These are phyloP conservation scores for Aspergillus melleus DNA, from an alignment of 2,329 filamentous ascomycete genomes.

Conservation along the genomic window DNA sequence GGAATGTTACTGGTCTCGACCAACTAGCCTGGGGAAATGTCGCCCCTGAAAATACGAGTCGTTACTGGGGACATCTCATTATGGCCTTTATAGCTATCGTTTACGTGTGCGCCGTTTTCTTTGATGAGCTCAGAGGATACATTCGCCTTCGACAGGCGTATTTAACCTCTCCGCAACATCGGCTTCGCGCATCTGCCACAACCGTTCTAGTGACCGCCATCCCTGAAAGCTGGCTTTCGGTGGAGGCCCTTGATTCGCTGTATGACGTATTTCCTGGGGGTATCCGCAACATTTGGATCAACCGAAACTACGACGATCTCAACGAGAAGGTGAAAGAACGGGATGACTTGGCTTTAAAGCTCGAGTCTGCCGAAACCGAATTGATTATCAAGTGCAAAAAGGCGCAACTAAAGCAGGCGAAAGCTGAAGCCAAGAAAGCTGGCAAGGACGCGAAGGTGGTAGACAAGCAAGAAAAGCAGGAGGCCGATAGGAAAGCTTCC, in stretches of 20 bases:
- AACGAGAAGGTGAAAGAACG: slow-evolving; percentile 80
- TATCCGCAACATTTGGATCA: slow-evolving; percentile 94
- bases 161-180: slow-evolving; percentile 90
- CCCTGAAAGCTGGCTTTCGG: slow-evolving; percentile 83
- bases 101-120: slow-evolving; percentile 87
- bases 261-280: slow-evolving; percentile 97
- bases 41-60: slow-evolving; percentile 59
- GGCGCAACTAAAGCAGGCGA: slow-evolving; percentile 69
- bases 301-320: slow-evolving; percentile 80
- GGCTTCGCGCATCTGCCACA: slow-evolving; percentile 87
- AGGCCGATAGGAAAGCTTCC: slow-evolving; percentile 50
- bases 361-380: slow-evolving; percentile 82
- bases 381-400: slow-evolving; percentile 79
- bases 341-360: slow-evolving; percentile 65
- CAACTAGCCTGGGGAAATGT: slow-evolving; percentile 87
- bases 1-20: slow-evolving; percentile 68
- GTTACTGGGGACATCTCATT: slow-evolving; percentile 82
- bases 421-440: slow-evolving; percentile 62
- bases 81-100: slow-evolving; percentile 75
- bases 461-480: slow-evolving; percentile 48
- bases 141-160: slow-evolving; percentile 93
- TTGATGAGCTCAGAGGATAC: slow-evolving; percentile 80
- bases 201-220: slow-evolving; percentile 93
- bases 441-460: slow-evolving; percentile 46
- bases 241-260: slow-evolving; percentile 75